Evolutionary conservation across 2,329 filamentous ascomycete genomes (phyloP).

Genomic region (Monosporascus sp.): DNA sequence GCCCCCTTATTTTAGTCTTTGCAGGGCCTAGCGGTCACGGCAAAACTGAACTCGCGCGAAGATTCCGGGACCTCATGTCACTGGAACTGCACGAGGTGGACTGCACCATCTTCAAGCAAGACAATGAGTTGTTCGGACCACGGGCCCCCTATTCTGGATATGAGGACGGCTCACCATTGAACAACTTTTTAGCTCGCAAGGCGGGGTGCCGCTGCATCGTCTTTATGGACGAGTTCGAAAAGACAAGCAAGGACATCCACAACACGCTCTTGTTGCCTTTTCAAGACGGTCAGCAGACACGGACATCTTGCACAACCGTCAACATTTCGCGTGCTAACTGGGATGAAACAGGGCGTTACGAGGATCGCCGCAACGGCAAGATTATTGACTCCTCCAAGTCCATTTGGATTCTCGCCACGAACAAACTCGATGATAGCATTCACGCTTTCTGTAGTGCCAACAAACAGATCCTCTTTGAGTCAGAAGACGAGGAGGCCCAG

Average conservation of each 20-base stretch:
- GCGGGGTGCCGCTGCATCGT: slow-evolving; percentile 34
- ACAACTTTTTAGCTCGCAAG: slow-evolving; percentile 40
- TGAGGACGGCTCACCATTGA: slow-evolving; percentile 35
- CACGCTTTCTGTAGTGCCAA: slow-evolving; percentile 30
- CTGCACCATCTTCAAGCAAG: slow-evolving; percentile 31
- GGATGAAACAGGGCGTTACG: slow-evolving; percentile 25
- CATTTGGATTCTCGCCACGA: slow-evolving; percentile 45
- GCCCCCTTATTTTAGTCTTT: slow-evolving; percentile 35
- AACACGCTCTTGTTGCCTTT: slow-evolving; percentile 39
- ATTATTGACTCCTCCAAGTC: slow-evolving; percentile 37
- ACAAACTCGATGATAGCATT: slow-evolving; percentile 34
- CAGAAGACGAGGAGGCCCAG: slow-evolving; percentile 6
- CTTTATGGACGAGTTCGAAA: slow-evolving; percentile 49
- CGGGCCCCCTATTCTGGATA: slow-evolving; percentile 26
- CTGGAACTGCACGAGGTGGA: slow-evolving; percentile 33
- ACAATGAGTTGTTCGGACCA: slow-evolving; percentile 39
- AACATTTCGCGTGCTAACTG: neutral
- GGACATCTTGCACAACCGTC: neutral
- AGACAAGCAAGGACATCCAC: slow-evolving; percentile 34
- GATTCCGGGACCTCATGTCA: slow-evolving; percentile 34
- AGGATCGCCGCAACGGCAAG: slow-evolving; percentile 30
- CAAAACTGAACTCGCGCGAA: slow-evolving; percentile 41
- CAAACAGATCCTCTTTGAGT: slow-evolving; percentile 2
- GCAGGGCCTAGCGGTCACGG: slow-evolving; percentile 43
- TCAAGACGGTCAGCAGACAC: slow-evolving; percentile 31